Base-by-base conservation (phyloP, 192 early-diverging fungal genomes). In the Linderina pennispora region DNA sequence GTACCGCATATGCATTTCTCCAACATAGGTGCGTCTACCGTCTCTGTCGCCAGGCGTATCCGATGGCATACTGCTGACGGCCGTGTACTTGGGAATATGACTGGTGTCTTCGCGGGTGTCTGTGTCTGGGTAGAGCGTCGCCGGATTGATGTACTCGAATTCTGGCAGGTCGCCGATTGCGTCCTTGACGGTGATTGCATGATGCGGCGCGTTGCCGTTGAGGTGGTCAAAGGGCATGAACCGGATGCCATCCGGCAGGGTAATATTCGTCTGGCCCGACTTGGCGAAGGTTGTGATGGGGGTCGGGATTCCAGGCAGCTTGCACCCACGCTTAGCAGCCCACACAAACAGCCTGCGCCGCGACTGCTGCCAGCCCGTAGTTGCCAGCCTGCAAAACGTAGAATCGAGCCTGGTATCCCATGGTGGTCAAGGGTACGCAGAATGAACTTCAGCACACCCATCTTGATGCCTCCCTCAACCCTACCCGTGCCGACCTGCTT, bases 351-450 rank as follows among this genome's bases (percentile, higher is more conserved):
- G 44, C 0, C 84, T 80, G 8, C 79, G 67, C 18, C 84, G 79
- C 15, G 70, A 76, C 48, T 87, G 84, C 15, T n/a, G 82, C 75
- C 16, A 84, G 43, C 16, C 78, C 81, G 50, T 78, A 68, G 53
- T 79, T 65, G 7, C 78, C 82, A 3, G 82, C 82, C 26, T 87
- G 84, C 22, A 80, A 58, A 14, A 87, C 57, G 38, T 72, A 69
- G 46, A 85, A 80, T 7, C 80, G 59, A 4, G 73, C 74, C 46
- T 85, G 83, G 40, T 84, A 86, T 16, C 83, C 83, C 73, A 86
- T 77, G 13, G 70, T 74, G 2, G 80, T 80, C 18, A n/a, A 83
- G 46, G 22, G 67, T 58, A 7, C 83, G 68, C 22, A 87, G 34
- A 23, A 87, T 84, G 36, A 84, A 82, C 62, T 83, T 83, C 28